phyloP scores from a whole-genome alignment of 73 alveolate species.

The Diophrys appendiculata region DNA sequence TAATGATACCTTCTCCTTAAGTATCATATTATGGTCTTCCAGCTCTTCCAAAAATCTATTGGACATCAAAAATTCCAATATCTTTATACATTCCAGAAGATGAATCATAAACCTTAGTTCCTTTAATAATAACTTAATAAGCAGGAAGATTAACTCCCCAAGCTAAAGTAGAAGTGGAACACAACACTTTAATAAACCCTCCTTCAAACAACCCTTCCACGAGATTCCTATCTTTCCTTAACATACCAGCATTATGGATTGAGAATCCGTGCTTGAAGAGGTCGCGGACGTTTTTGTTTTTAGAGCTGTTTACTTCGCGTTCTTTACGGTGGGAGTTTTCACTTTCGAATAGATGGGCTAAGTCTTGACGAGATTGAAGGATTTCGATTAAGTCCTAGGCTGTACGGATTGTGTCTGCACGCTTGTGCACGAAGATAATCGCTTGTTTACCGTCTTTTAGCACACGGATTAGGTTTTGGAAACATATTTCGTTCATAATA shows the following conservation, averaged over 20 bases:
- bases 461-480: conserved; percentile 78
- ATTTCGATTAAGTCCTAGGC: conserved; percentile 80
- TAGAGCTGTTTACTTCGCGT: conserved; percentile 69
- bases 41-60: conserved; percentile 99
- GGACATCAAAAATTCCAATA: conserved; percentile 97
- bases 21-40: conserved; percentile 99
- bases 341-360: conserved; percentile 71
- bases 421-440: conserved; percentile 97
- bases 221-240: conserved; percentile 89
- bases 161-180: conserved; percentile 98
- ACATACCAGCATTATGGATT: conserved; percentile 98
- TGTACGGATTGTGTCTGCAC: conserved; percentile 94
- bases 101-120: conserved; percentile 94
- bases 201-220: conserved; percentile 90
- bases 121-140: conserved; percentile 97
- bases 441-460: conserved; percentile 93
- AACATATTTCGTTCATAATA: conserved; percentile 83
- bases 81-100: conserved; percentile 88
- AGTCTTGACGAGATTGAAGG: conserved; percentile 49
- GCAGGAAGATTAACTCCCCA: conserved; percentile 99
- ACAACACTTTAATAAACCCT: conserved; percentile 91
- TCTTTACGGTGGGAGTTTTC: conserved; percentile 66
- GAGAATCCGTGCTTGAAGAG: conserved; percentile 94
- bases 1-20: conserved; percentile 93
- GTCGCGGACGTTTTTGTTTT: conserved; percentile 74